A percentile compares a stretch with the other conserved stretches of the same genome.
These are phyloP conservation scores for Dioszegia hungarica DNA, from an alignment of 768 basidiomycete species.

Conservation along the genomic window DNA sequence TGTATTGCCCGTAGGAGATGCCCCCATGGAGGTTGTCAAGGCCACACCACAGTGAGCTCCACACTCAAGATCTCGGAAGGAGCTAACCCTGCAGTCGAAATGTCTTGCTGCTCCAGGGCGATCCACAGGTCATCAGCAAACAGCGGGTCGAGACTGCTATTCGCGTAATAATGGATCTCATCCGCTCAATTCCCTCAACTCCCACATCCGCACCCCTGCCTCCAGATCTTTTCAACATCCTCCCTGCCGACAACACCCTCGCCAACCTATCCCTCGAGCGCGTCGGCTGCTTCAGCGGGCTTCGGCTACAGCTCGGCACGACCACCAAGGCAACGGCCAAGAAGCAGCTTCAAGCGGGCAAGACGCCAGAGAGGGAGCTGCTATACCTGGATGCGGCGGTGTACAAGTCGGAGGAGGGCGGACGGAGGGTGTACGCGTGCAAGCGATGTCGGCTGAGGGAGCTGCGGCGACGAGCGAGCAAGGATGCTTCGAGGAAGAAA, in stretches of 20 bases:
- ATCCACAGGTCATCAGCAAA: constrained; percentile 37
- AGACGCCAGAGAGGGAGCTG: constrained; percentile 25
- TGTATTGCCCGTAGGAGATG: constrained; percentile 12
- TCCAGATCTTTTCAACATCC: constrained; percentile 11
- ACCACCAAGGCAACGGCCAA: constrained; percentile 40
- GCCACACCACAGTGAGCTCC: constrained; percentile 12
- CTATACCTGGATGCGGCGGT: constrained; percentile 44
- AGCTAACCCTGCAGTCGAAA: constrained; percentile 14
- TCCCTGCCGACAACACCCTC: constrained; percentile 23
- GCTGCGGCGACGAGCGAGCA: constrained; percentile 27
- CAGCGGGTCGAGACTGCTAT: constrained; percentile 44
- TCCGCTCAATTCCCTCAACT: constrained; percentile 23
- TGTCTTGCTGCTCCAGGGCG: constrained; percentile 34
- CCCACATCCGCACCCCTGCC: constrained; percentile 12
- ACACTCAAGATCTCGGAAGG: background rate
- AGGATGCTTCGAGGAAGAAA: constrained; percentile 33
- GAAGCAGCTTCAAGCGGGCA: constrained; percentile 35
- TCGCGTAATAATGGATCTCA: constrained; percentile 37
- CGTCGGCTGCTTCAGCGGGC: constrained; percentile 25
- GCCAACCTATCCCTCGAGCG: constrained; percentile 27
- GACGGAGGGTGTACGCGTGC: constrained; percentile 42
- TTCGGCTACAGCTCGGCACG: constrained; percentile 35
- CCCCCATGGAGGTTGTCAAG: constrained; percentile 21
- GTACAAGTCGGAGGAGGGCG: constrained; percentile 41
- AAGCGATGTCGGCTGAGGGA: constrained; percentile 41